A percentile compares a stretch with the other conserved stretches of the same genome.
These are phyloP conservation scores for Solanum tacnaense DNA, from an alignment of 257 asterid genomes.

Conservation along the genomic window DNA sequence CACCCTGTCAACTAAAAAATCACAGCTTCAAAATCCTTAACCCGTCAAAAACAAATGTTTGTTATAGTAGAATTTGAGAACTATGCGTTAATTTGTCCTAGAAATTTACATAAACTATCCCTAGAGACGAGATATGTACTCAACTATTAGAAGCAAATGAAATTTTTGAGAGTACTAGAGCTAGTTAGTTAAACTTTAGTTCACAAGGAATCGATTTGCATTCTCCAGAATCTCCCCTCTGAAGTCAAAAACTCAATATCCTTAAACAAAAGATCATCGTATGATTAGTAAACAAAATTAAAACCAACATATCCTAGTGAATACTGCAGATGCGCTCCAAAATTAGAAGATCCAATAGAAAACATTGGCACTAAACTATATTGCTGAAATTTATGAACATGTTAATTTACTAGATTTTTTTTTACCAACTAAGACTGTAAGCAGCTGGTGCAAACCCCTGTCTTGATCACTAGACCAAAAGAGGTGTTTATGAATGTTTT, in stretches of 20 bases:
- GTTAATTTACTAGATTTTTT: background rate
- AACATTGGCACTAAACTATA: constrained; percentile 78
- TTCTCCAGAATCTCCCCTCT: background rate
- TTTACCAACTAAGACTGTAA: background rate
- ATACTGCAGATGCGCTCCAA: background rate
- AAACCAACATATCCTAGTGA: background rate
- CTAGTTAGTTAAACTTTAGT: background rate
- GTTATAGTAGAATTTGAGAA: background rate
- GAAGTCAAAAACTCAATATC: background rate
- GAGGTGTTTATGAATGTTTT: constrained; percentile 41
- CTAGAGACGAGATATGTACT: background rate
- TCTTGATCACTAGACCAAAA: constrained; percentile 79
- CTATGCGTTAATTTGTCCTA: background rate
- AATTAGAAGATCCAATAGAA: constrained; percentile 91
- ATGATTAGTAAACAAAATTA: background rate
- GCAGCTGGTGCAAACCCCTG: constrained; percentile 89
- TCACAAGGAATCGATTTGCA: background rate
- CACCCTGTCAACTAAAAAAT: background rate
- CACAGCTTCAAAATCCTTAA: background rate
- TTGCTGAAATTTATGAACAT: background rate
- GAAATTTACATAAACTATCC: background rate
- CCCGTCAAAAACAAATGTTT: background rate
- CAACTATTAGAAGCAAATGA: background rate
- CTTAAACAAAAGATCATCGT: background rate
- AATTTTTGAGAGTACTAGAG: background rate